phyloP scores from a whole-genome alignment of 1,139 yeast species.

The Blastobotrys persicus region DNA sequence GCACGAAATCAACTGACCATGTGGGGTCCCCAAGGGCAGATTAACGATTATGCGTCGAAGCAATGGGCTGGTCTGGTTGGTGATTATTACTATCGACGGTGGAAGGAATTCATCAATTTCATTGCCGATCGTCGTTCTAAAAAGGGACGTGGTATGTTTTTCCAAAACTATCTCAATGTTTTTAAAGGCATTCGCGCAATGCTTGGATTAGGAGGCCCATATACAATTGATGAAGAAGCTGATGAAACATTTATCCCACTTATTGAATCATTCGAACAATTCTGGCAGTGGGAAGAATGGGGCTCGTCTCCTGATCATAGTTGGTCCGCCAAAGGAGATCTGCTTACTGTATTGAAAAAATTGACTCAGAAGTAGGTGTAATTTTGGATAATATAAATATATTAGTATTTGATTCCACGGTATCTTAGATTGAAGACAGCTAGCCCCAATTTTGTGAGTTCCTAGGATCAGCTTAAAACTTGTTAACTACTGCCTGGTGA shows the following conservation, averaged over 20 bases:
- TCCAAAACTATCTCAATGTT: constrained; percentile 1
- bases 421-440: no score
- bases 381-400: no score
- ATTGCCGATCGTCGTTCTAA: constrained; percentile 4
- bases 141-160: not conserved
- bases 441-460: no score
- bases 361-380: not conserved
- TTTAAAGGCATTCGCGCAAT: not conserved
- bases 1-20: constrained; percentile 23
- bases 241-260: not conserved
- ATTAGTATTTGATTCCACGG: no score
- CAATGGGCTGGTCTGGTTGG: constrained; percentile 25
- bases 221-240: constrained; percentile 1
- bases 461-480: no score
- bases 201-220: not conserved
- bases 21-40: constrained; percentile 23
- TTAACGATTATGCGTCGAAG: constrained; percentile 21
- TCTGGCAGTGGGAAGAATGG: constrained; percentile 7
- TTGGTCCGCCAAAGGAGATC: not conserved
- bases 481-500: no score
- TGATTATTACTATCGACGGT: constrained; percentile 18
- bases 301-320: not conserved
- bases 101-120: constrained; percentile 18
- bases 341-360: not conserved
- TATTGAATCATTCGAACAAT: not conserved